These are phyloP conservation scores for Viridothelium virens DNA, from an alignment of 495 filamentous ascomycete species.

Conservation along the genomic window DNA sequence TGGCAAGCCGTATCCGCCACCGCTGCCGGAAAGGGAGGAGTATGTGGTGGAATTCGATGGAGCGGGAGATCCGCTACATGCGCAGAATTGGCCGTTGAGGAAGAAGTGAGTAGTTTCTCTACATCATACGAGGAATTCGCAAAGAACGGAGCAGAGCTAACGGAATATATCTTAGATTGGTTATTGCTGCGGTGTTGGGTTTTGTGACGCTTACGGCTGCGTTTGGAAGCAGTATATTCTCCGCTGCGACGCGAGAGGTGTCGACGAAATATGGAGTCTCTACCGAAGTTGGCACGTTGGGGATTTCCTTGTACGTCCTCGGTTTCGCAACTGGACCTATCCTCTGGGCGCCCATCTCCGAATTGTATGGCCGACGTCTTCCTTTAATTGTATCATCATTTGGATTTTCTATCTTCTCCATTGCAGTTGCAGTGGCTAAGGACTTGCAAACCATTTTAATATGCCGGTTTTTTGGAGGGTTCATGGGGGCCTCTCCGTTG, in stretches of 20 bases:
- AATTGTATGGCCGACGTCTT: constrained; percentile 65
- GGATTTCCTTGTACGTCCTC: constrained; percentile 62
- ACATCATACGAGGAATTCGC: background rate
- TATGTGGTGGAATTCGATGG: constrained; percentile 87
- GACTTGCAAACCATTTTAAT: constrained; percentile 77
- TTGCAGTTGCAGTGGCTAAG: constrained; percentile 64
- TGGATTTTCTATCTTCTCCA: constrained; percentile 68
- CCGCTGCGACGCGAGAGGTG: constrained; percentile 50
- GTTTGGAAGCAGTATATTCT: constrained; percentile 66
- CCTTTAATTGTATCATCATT: constrained; percentile 68
- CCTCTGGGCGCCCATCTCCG: constrained; percentile 60
- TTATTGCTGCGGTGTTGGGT: constrained; percentile 64
- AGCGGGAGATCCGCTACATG: constrained; percentile 68
- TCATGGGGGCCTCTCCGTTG: constrained; percentile 66
- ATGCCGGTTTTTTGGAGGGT: constrained; percentile 74
- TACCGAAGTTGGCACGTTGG: constrained; percentile 54
- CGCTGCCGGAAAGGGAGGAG: constrained; percentile 61
- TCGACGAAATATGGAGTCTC: constrained; percentile 47
- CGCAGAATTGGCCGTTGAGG: constrained; percentile 70
- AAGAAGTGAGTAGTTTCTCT: constrained; percentile 55
- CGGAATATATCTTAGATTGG: constrained; percentile 38
- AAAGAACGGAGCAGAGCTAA: background rate
- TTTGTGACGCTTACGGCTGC: constrained; percentile 69
- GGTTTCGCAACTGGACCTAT: constrained; percentile 61
- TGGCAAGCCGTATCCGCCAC: constrained; percentile 71